Evolutionary conservation across 192 early-diverging fungal genomes (phyloP), one percentile per base, ranked within the genome.

Genomic region (Coemansia sp.): DNA sequence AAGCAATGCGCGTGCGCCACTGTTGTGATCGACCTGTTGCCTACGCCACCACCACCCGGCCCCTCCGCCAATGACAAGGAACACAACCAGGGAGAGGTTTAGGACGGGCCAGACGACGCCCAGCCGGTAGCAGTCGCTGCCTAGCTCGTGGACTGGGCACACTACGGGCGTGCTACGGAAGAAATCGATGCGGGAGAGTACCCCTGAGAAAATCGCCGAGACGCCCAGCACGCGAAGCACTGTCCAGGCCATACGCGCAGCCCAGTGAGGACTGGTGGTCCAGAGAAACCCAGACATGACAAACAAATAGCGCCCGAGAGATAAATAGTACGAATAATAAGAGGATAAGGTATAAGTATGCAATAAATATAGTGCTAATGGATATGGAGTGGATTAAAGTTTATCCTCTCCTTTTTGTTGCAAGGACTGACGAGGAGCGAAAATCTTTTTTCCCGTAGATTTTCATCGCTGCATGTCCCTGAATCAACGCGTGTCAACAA

Each of bases 41-140:
- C 23, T 13, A 45, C 43, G 43, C 43, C 43, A 20, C 18, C 6
- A n/a, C 42, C 43, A 45, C 18, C 43, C 39, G 16, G 39, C 39
- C 16, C 39, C 39, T 13, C 39, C 43, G 9, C 9, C 8, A 20
- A 45, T 20, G 8, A 20, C 18, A 9, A 45, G 43, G n/a, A 45
- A 20, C 8, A 6, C n/a, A 18, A 28, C 21, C 10, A 52, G 38
- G 18, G 11, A 37, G 0, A 37, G 14, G 59, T 79, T 70, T 9
- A 34, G 48, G 0, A 37, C n/a, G 5, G 76, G 71, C 76, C 76
- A 79, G 6, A 35, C 47, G 21, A 73, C 47, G 18, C 76, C 76
- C 16, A 79, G 65, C 11, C 76, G 76, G 41, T 65, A 57, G 26
- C 76, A 79, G 52, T 79, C 76, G 64, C 53, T 69, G 26, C 20